Evolutionary conservation across 176 grass and related monocot species (phyloP).

Genomic region (Dactylis glomerata): DNA sequence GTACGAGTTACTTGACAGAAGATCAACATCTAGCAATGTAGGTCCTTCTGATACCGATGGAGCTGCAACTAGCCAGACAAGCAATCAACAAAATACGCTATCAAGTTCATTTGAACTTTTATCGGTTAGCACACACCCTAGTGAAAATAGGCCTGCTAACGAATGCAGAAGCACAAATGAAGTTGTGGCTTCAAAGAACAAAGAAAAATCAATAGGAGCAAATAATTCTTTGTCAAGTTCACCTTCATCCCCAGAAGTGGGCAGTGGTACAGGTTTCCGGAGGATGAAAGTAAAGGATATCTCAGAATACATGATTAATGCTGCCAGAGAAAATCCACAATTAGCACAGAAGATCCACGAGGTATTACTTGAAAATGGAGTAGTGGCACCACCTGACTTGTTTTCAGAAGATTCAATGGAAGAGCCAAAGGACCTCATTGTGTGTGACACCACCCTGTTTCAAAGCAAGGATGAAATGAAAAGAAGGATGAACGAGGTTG

Average conservation of each 20-base stretch:
- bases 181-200: slow-evolving; percentile 32
- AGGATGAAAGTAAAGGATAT: slow-evolving; percentile 98
- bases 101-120: slow-evolving; percentile 45
- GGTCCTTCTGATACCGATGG: slow-evolving; percentile 53
- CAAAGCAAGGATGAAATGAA: slow-evolving; percentile 66
- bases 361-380: slow-evolving; percentile 94
- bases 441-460: slow-evolving; percentile 52
- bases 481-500: slow-evolving; percentile 52
- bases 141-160: slow-evolving; percentile 33
- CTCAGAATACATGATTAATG: slow-evolving; percentile 99
- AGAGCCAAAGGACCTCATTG: slow-evolving; percentile 62
- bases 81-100: slow-evolving; percentile 41
- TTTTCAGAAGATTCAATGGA: slow-evolving; percentile 84
- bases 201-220: slow-evolving; percentile 29
- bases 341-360: slow-evolving; percentile 92
- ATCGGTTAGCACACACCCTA: slow-evolving; percentile 44
- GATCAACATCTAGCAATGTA: slow-evolving; percentile 40
- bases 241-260: slow-evolving; percentile 43
- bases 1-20: slow-evolving; percentile 38
- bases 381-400: slow-evolving; percentile 83
- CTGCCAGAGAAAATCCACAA: slow-evolving; percentile 95
- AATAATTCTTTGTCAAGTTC: slow-evolving; percentile 40
- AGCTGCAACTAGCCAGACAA: slow-evolving; percentile 35
- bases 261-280: slow-evolving; percentile 47
- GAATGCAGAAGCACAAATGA: slow-evolving; percentile 17